Evolutionary conservation across 345 rosid species (phyloP).

Genomic region (Pugionium cornutum): DNA sequence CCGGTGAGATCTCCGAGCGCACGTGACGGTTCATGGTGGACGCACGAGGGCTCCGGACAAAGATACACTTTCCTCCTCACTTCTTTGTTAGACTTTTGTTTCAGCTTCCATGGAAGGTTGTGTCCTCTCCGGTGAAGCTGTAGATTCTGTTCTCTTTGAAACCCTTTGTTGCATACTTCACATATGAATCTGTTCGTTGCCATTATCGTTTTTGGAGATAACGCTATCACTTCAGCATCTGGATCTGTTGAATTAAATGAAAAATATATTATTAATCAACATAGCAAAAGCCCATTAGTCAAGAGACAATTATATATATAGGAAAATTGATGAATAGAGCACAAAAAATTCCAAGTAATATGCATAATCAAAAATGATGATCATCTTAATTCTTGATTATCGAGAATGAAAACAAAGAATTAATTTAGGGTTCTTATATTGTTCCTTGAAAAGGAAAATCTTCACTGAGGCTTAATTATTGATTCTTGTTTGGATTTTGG

Average conservation of each 20-base stretch:
- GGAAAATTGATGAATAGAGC: conserved; percentile 5
- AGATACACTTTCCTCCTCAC: conserved; percentile 72
- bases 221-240: conserved; percentile 82
- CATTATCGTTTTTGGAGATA: conserved; percentile 81
- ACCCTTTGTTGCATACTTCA: conserved; percentile 86
- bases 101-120: conserved; percentile 81
- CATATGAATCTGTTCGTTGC: conserved; percentile 80
- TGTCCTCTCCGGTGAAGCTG: conserved; percentile 91
- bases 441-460: conserved; percentile 3
- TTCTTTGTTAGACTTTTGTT: conserved; percentile 62
- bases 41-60: conserved; percentile 83
- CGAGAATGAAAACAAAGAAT: neutral
- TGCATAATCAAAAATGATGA: neutral
- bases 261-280: neutral
- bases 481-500: no score
- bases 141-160: conserved; percentile 77
- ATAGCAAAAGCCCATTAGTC: no score
- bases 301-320: neutral
- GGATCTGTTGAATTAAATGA: conserved; percentile 50
- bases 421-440: conserved; percentile 14
- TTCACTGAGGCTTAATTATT: neutral
- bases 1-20: conserved; percentile 91
- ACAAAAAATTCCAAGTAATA: neutral
- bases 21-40: conserved; percentile 78
- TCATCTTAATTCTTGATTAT: conserved; percentile 3